A percentile compares a stretch with the other conserved stretches of the same genome.
phyloP scores from a whole-genome alignment of 2,329 filamentous ascomycete genomes.

The Aspergillus sp. region DNA sequence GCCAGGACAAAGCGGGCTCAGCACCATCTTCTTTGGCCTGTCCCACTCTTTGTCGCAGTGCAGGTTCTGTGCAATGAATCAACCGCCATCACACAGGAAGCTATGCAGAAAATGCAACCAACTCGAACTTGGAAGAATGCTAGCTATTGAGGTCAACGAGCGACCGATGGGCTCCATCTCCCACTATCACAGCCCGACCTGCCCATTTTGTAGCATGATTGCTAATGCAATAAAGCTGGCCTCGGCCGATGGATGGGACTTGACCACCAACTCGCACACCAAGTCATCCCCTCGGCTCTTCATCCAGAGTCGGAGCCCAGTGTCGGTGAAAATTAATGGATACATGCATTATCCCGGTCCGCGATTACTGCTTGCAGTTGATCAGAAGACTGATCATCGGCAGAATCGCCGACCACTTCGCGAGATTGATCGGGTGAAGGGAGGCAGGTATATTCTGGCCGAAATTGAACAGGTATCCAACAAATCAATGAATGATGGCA shows the following conservation, averaged over 20 bases:
- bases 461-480: not conserved
- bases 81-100: not conserved
- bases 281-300: not conserved
- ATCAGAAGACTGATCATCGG: not conserved
- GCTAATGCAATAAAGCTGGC: not conserved
- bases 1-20: not conserved
- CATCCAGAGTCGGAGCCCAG: not conserved
- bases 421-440: not conserved
- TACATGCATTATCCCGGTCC: not conserved
- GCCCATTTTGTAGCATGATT: not conserved
- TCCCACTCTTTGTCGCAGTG: not conserved
- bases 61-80: not conserved
- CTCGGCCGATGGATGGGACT: not conserved
- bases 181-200: not conserved
- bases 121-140: not conserved
- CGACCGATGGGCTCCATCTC: not conserved
- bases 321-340: not conserved
- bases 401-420: not conserved
- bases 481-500: not conserved
- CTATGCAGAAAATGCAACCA: not conserved
- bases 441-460: not conserved
- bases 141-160: not conserved
- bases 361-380: not conserved
- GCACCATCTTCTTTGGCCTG: not conserved
- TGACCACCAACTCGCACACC: not conserved